phyloP scores from a whole-genome alignment of 2,329 filamentous ascomycete species.

The Blumeria hordei region DNA sequence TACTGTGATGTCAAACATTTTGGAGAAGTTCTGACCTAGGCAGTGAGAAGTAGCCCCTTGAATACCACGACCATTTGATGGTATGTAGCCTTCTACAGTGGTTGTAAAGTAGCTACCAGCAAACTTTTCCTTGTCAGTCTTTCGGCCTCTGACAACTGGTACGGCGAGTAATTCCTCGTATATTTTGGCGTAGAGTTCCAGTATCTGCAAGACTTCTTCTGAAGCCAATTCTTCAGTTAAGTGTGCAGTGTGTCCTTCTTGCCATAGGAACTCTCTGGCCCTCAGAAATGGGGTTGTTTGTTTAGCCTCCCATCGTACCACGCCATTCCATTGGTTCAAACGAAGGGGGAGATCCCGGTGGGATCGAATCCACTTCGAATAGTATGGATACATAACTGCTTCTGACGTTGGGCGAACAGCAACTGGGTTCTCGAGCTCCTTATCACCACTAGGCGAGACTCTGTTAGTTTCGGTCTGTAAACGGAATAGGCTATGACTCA shows the following conservation, averaged over 20 bases:
- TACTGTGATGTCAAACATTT: slow-evolving; percentile 97
- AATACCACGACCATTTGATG: slow-evolving; percentile 83
- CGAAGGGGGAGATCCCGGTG: slow-evolving; percentile 85
- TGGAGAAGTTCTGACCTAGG: slow-evolving; percentile 92
- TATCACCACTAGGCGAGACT: slow-evolving; percentile 42
- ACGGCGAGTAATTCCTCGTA: slow-evolving; percentile 89
- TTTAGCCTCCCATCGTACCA: slow-evolving; percentile 93
- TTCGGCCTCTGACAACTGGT: slow-evolving; percentile 73
- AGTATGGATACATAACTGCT: slow-evolving; percentile 87
- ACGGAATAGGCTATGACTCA: slow-evolving; percentile 7
- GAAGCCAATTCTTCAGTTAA: slow-evolving; percentile 60
- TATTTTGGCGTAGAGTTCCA: slow-evolving; percentile 76
- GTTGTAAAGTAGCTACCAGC: slow-evolving; percentile 92
- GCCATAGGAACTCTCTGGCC: slow-evolving; percentile 91
- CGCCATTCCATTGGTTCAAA: slow-evolving; percentile 93
- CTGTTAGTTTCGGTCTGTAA: slow-evolving; percentile 8
- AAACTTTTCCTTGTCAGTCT: slow-evolving; percentile 97
- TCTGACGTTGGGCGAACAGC: slow-evolving; percentile 45
- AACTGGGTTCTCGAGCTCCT: slow-evolving; percentile 62
- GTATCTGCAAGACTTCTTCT: slow-evolving; percentile 73
- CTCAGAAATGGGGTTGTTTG: slow-evolving; percentile 70
- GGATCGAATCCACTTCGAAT: slow-evolving; percentile 87
- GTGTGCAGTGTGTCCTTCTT: slow-evolving; percentile 66
- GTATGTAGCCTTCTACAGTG: slow-evolving; percentile 91
- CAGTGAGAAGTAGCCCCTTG: slow-evolving; percentile 82